A percentile compares a stretch with the other conserved stretches of the same genome.
These are phyloP conservation scores for Crithidia mellificae DNA, from an alignment of 208 protist species.

Conservation along the genomic window DNA sequence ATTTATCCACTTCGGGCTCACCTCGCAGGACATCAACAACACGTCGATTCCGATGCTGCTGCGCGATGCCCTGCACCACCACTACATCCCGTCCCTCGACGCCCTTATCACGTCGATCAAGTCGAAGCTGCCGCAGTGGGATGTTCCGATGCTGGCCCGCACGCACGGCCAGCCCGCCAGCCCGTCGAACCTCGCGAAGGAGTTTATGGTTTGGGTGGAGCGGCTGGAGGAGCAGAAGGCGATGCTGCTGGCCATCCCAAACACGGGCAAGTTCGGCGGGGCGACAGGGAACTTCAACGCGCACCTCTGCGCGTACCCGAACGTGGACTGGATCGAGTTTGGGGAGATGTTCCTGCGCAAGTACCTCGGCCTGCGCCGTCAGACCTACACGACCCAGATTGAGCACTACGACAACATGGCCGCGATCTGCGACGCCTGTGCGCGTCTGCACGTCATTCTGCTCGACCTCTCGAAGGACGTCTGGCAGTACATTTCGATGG, in stretches of 20 bases:
- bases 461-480: conserved; percentile 93
- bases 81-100: conserved; percentile 80
- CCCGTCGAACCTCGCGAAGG: conserved; percentile 93
- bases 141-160: conserved; percentile 92
- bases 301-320: conserved; percentile 88
- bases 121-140: conserved; percentile 65
- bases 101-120: conserved; percentile 52
- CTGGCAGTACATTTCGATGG: conserved; percentile 95
- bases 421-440: conserved; percentile 89
- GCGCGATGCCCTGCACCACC: conserved; percentile 73
- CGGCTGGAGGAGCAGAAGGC: conserved; percentile 79
- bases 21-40: conserved; percentile 98
- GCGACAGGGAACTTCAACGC: conserved; percentile 95
- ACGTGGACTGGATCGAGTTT: conserved; percentile 86
- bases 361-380: conserved; percentile 75
- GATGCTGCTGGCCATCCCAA: conserved; percentile 56
- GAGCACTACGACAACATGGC: conserved; percentile 95
- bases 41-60: conserved; percentile 94
- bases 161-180: conserved; percentile 95
- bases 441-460: conserved; percentile 92
- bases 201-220: conserved; percentile 93
- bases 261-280: conserved; percentile 93
- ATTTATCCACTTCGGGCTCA: conserved; percentile 97
- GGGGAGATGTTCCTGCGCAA: conserved; percentile 79
- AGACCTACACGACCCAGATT: conserved; percentile 95